Conservation (phyloP, 371 early-diverging fungal genomes). For the Synchytrium microbalum region DNA sequence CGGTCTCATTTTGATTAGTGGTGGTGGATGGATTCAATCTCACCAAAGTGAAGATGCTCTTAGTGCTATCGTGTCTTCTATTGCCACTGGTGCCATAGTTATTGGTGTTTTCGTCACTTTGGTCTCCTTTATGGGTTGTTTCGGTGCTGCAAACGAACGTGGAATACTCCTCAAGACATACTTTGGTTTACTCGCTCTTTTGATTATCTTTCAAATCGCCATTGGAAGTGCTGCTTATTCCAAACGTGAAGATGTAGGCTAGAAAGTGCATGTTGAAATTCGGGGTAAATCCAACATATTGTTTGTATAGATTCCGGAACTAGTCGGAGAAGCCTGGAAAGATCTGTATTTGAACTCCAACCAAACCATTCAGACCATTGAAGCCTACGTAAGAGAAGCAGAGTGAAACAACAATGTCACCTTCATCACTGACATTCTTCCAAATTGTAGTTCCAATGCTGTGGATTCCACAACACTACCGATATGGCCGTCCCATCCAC, state of each 20-base stretch:
- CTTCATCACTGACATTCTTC: background rate
- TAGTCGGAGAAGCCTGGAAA: constrained; percentile 22
- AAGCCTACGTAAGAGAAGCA: background rate
- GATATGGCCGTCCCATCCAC: constrained; percentile 24
- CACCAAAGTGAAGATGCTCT: constrained; percentile 15
- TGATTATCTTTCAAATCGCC: constrained; percentile 39
- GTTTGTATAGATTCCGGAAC: background rate
- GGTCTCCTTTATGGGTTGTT: constrained; percentile 44
- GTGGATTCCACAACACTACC: constrained; percentile 30
- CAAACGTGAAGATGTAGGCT: constrained; percentile 25
- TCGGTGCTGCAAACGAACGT: constrained; percentile 48
- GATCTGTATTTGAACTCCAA: background rate
- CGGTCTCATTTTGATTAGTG: constrained; percentile 40
- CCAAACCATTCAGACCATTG: background rate
- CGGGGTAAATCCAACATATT: too few relatives aligned
- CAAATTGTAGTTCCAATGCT: constrained; percentile 31
- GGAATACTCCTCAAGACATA: constrained; percentile 46
- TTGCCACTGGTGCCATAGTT: constrained; percentile 35
- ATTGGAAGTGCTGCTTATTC: constrained; percentile 41
- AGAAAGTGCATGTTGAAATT: background rate
- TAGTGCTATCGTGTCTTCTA: constrained; percentile 22
- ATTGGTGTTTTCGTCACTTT: constrained; percentile 38
- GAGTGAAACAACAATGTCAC: too few relatives aligned
- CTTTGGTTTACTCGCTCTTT: constrained; percentile 38
- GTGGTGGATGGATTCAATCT: constrained; percentile 34